A percentile compares a stretch with the other conserved stretches of the same genome.
Conservation (phyloP, 2,329 filamentous ascomycete genomes). For the Xenosphaeropsis pyriputrescens region DNA sequence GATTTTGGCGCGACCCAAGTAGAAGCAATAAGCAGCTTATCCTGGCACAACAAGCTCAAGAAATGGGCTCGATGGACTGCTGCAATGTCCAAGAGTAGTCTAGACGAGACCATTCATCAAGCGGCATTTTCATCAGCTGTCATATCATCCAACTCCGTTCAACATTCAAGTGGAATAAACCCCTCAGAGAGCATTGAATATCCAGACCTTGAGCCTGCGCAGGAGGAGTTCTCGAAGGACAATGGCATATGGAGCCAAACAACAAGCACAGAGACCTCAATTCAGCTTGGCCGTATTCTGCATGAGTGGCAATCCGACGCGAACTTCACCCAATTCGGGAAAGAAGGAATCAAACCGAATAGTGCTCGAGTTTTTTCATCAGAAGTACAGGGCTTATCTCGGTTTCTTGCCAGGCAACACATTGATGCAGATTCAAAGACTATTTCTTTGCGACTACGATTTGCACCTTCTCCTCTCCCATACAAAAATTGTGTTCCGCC, state of each 20-base stretch:
- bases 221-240: not conserved
- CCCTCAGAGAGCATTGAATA: too few species aligned
- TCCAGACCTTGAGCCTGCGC: not conserved
- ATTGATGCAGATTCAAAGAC: not conserved
- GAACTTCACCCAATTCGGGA: not conserved
- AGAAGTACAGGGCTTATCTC: not conserved
- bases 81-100: conserved; percentile 6
- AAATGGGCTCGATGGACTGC: conserved; percentile 14
- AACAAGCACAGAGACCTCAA: not conserved
- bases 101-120: not conserved
- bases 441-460: conserved; percentile 1
- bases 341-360: not conserved
- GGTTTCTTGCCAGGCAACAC: not conserved
- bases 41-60: conserved; percentile 15
- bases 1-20: conserved; percentile 1
- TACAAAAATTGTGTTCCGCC: conserved; percentile 8
- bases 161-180: too few species aligned
- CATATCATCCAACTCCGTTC: too few species aligned
- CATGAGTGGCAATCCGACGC: not conserved
- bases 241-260: too few species aligned
- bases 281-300: not conserved
- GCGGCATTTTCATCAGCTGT: too few species aligned
- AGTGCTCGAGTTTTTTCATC: not conserved
- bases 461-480: conserved; percentile 3
- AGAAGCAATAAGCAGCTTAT: conserved; percentile 6